Base-by-base conservation (phyloP, 106 monocot genomes). In the Triglochin maritima region DNA sequence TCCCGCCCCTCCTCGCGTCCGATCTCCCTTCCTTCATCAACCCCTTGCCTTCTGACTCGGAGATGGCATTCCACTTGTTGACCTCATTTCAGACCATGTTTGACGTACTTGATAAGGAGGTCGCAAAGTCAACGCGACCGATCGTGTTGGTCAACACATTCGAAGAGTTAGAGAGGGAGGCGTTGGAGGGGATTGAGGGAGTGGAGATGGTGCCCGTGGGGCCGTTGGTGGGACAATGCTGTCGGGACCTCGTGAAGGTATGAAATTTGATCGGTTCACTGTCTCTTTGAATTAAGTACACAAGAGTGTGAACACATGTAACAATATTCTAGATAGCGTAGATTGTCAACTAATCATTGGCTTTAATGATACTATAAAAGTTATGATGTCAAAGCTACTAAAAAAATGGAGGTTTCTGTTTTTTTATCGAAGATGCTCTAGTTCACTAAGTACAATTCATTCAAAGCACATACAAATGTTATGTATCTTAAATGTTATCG, bases 61-160 rank as follows among this genome's bases (percentile, higher is more conserved):
- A 56, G 14, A 56, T 4, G 11, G 44, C 56, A 1, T 17, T 49
- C 49, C 47, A 8, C 49, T 3, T 3, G 29, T 29, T 29, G 29
- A 1, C 29, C 14, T 7, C 9, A 6, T 60, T 76, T 11, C 10
- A 70, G 11, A 49, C 29, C 9, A 4, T n/a, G 15, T 70, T 59
- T 42, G 5, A 5, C 2, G 49, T 49, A 2, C 47, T 70, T 9
- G 70, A 70, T 48, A 17, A 12, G 48, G 70, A 69, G 46, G 44
- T 4, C 42, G 4, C 4, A 9, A 16, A 45, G 14, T 5, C 1
- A 7, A 50, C 9, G 3, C 66, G 63, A 16, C 69, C 72, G 1
- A 67, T n/a, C 47, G 76, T 88, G 11, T 63, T 84, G 17, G 49
- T 81, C 11, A 84, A 88, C 79, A 76, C 81, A 3, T 88, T 81